Conservation (phyloP, 306 rosid genomes). For the Quercus bicolor region DNA sequence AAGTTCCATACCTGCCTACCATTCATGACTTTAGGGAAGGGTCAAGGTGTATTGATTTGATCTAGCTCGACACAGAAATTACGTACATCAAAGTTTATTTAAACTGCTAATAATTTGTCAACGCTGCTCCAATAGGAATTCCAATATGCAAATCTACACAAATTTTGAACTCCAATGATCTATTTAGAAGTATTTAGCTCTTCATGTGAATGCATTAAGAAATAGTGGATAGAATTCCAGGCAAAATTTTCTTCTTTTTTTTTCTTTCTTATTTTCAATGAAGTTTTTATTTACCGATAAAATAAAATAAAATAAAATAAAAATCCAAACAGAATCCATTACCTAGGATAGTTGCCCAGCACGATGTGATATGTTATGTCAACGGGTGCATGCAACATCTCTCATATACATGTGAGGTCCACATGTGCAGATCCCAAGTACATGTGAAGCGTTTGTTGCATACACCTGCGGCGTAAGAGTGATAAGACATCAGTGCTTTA, state of each 20-base stretch:
- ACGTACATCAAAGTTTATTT: background rate
- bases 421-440: too few species aligned
- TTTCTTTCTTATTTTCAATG: too few species aligned
- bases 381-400: too few species aligned
- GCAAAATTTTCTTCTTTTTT: background rate
- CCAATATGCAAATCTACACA: background rate
- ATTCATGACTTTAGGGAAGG: background rate
- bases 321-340: background rate
- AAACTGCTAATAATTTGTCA: too few species aligned
- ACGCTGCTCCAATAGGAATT: too few species aligned
- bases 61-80: background rate
- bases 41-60: background rate
- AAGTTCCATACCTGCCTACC: slow-evolving; percentile 16
- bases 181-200: background rate
- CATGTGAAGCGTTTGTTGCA: too few species aligned
- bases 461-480: too few species aligned
- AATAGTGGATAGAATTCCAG: background rate
- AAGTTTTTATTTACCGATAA: too few species aligned
- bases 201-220: background rate
- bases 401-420: too few species aligned
- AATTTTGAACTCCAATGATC: background rate
- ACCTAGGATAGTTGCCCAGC: background rate
- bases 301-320: too few species aligned
- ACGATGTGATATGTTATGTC: too few species aligned
- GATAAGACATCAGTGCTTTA: background rate